These are phyloP conservation scores for Xenoacremonium recifei DNA, from an alignment of 2,329 filamentous ascomycete genomes.

Conservation along the genomic window DNA sequence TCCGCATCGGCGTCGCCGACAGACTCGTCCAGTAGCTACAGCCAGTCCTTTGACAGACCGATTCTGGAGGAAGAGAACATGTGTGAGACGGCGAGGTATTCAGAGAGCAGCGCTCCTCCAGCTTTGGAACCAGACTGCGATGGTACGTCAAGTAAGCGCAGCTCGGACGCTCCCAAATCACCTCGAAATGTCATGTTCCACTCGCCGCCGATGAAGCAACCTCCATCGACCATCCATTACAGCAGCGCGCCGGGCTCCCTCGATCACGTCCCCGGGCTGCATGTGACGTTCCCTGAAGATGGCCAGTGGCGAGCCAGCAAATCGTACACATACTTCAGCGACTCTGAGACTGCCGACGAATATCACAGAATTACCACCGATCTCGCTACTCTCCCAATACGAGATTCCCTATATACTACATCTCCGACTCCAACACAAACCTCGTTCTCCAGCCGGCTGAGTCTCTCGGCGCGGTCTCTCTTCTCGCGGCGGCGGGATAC, in stretches of 20 bases:
- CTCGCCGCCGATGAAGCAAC: neutral
- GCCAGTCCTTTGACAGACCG: slow-evolving; percentile 18
- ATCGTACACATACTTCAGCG: slow-evolving; percentile 28
- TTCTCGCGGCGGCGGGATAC: slow-evolving; percentile 27
- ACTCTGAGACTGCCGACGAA: slow-evolving; percentile 30
- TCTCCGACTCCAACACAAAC: slow-evolving; percentile 13
- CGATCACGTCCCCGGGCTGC: slow-evolving; percentile 6
- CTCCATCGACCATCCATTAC: slow-evolving; percentile 1
- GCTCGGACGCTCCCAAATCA: slow-evolving; percentile 17
- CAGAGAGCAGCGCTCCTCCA: slow-evolving; percentile 20
- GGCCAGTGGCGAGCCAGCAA: slow-evolving; percentile 12
- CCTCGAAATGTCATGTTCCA: slow-evolving; percentile 9
- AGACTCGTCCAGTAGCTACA: slow-evolving; percentile 24
- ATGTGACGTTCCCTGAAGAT: slow-evolving; percentile 14
- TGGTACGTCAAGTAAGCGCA: slow-evolving; percentile 20
- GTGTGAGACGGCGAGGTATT: slow-evolving; percentile 3
- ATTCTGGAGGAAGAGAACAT: slow-evolving; percentile 18
- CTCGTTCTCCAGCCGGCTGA: slow-evolving; percentile 23
- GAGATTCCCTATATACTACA: slow-evolving; percentile 14
- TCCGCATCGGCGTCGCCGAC: slow-evolving; percentile 18
- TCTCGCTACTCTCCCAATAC: slow-evolving; percentile 27
- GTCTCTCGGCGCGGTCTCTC: slow-evolving; percentile 24
- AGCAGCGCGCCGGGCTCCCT: slow-evolving; percentile 2
- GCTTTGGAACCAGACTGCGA: slow-evolving; percentile 23
- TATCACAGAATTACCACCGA: slow-evolving; percentile 35